Evolutionary conservation across 805 yeast species (phyloP), one percentile per base, ranked within the genome.

Genomic region (Pichia cabralensis): DNA sequence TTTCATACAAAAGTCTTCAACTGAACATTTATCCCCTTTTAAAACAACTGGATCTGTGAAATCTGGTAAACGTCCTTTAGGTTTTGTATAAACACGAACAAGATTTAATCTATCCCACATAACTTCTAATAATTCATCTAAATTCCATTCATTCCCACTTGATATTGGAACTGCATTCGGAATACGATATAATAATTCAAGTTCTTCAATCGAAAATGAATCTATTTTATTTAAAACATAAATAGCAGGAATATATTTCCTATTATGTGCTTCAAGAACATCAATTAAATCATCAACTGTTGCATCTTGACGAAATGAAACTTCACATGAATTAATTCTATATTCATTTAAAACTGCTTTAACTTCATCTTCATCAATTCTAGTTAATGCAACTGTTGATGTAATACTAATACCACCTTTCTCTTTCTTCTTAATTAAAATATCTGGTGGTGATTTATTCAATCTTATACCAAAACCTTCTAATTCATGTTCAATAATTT

Each of bases 121-220:
- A 55, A 76, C 67, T 52, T 89, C 95, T 47, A 92, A 66, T 47
- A 92, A 69, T 60, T 89, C 97, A 60, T 92, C 98, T 53, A 92
- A 65, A 55, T 92, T 92, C 98, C 98, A 92, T 46, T 94, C 95
- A 54, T 81, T 71, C 43, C 94, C 97, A 7, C 96, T 81, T 8
- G 96, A 83, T 41, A 92, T 89, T 26, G 98, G 98, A 33, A 92
- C 94, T 7, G 97, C 96, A 61, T 92, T 78, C 33, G 98, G 98
- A 49, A 92, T 92, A 55, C 92, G 75, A 65, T 83, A 80, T 42
- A 92, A 61, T 39, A 92, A 63, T 47, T 92, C 95, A 47, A 92
- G 72, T 58, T 92, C 99, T 61, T 92, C 94, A 35, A 89, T 71
- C 7, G 96, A 81, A 54, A 92, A 81, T 9, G 96, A 79, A 60